Percentiles rank a stretch among this genome's conserved stretches.
Conservation (phyloP, 345 rosid genomes). For the Hibiscus trionum region DNA sequence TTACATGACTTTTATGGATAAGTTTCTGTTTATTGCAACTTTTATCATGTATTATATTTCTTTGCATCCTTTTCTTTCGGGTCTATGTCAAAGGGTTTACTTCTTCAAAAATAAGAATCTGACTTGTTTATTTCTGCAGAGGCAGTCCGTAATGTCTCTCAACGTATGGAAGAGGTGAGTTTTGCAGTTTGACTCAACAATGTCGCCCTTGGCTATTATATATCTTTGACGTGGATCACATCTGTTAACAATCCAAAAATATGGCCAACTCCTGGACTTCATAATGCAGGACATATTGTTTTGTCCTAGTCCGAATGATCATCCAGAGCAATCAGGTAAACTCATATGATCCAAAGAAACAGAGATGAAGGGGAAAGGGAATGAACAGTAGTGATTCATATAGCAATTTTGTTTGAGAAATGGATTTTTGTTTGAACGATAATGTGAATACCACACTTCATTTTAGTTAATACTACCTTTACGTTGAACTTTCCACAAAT, state of each 20-base stretch:
- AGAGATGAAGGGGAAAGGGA: too few species aligned
- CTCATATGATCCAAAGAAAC: too few species aligned
- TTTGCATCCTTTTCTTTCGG: not conserved
- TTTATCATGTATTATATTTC: not conserved
- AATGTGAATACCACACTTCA: too few species aligned
- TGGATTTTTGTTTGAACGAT: too few species aligned
- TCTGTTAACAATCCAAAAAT: not conserved
- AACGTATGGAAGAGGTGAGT: slow-evolving; percentile 13
- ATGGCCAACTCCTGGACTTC: not conserved
- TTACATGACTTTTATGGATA: not conserved
- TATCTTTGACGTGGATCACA: not conserved
- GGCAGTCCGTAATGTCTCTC: not conserved
- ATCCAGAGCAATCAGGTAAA: slow-evolving; percentile 62
- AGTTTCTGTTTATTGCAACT: not conserved
- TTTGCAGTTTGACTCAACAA: not conserved
- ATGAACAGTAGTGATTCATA: too few species aligned
- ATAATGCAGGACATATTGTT: slow-evolving; percentile 58
- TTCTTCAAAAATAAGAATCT: not conserved
- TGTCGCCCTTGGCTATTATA: not conserved
- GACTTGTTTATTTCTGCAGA: slow-evolving; percentile 33
- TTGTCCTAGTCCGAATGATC: slow-evolving; percentile 49
- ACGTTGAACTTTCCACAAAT: not conserved
- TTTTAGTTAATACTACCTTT: not conserved
- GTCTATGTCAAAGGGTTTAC: not conserved
- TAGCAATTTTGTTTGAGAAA: too few species aligned